Base-by-base conservation (phyloP, 192 early-diverging fungal genomes). In the Cetraspora pellucida region DNA sequence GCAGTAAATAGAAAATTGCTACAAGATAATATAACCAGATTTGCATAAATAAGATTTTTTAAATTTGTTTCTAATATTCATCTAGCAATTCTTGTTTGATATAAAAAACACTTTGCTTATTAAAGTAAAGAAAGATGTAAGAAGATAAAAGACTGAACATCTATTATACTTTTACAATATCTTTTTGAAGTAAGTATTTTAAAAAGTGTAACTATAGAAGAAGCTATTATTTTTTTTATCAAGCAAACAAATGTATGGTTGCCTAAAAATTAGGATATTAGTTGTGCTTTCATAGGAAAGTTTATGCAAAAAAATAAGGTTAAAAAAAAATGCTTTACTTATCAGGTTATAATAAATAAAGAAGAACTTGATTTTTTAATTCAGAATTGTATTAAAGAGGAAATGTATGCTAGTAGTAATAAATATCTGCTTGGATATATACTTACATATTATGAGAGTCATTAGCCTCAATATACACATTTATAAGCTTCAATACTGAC, bases 241-340 rank as follows among this genome's bases (percentile, higher is more conserved):
- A 72, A 72, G 31, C 52, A 72, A 8, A 58, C 71, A 13, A 72
- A 72, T 19, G 71, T 72, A 37, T 72, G 54, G 52, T 11, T 72
- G 16, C 52, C 54, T 44, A 72, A 37, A 72, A 58, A 72, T 72
- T 7, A 14, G 14, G 52, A 72, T 44, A 72, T 72, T 3, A 58
- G 70, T 72, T 72, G 70, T 17, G 70, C 54, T 37, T 57, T 72
- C 2, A 72, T 72, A 52, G 52, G 27, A 58, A 72, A 72, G 13
- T 72, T 72, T 45, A 68, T 19, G 10, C 45, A 68, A 3, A 52
- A 27, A 57, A 47, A 37, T 72, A 72, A 52, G 10, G 31, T 72
- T 45, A 45, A 68, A 47, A 45, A 72, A 55, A 72, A 72, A 37
- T 3, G 52, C 31, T 52, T 72, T 1, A 46, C 68, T 16, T 16